Percentiles rank a stretch among this genome's conserved stretches.
Evolutionary conservation across 2,329 filamentous ascomycete genomes (phyloP).

Genomic region (Penicillium sp.): DNA sequence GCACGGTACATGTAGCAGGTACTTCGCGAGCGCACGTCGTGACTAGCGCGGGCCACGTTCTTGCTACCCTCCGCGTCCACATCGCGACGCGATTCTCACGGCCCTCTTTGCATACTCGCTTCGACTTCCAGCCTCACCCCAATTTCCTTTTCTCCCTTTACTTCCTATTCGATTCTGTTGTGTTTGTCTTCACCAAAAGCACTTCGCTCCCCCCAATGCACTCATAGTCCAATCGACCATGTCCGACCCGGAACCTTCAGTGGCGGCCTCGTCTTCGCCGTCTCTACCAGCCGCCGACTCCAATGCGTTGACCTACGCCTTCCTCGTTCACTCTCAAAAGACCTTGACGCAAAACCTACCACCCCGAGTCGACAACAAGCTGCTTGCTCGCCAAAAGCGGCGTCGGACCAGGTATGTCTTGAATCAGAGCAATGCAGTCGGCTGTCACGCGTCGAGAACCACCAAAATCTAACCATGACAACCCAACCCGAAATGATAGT

Average conservation of each 20-base stretch:
- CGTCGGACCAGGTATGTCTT: constrained; percentile 60
- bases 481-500: constrained; percentile 49
- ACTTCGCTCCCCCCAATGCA: constrained; percentile 16
- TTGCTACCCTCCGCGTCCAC: constrained; percentile 34
- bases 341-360: constrained; percentile 58
- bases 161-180: constrained; percentile 4
- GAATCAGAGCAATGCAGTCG: background rate
- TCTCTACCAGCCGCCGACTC: constrained; percentile 35
- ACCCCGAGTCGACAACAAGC: constrained; percentile 61
- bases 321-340: constrained; percentile 61
- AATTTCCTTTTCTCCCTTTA: constrained; percentile 10
- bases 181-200: background rate
- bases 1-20: constrained; percentile 10
- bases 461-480: constrained; percentile 11
- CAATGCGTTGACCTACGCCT: constrained; percentile 50
- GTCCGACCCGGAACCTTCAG: constrained; percentile 38
- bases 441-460: constrained; percentile 16
- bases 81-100: constrained; percentile 36
- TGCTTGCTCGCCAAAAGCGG: constrained; percentile 61
- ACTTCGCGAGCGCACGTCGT: constrained; percentile 16
- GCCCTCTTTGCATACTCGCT: constrained; percentile 27
- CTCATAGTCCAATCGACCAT: constrained; percentile 28
- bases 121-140: constrained; percentile 23
- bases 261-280: constrained; percentile 37
- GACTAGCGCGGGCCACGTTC: constrained; percentile 31